These are phyloP conservation scores for Coelastrella sp. DNA, from an alignment of 139 green algal species.

Conservation along the genomic window DNA sequence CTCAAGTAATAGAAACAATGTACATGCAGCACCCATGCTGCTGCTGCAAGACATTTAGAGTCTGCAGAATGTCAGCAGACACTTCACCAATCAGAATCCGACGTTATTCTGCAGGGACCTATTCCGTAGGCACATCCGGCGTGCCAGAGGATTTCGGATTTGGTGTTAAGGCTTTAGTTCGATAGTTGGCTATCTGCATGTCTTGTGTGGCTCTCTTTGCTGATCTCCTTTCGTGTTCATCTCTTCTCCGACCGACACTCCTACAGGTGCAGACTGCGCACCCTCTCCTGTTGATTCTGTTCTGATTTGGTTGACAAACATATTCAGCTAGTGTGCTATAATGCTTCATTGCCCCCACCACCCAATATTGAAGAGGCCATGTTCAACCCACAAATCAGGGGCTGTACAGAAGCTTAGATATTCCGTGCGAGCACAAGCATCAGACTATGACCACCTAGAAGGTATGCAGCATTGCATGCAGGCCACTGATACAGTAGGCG, in stretches of 20 bases:
- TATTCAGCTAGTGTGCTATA: background rate
- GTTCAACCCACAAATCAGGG: background rate
- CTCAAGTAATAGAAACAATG: background rate
- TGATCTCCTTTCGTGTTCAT: background rate
- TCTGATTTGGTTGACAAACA: too few species aligned
- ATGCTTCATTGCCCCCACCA: background rate
- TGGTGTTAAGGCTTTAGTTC: background rate
- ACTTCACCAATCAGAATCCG: too few species aligned
- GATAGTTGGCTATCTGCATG: too few species aligned
- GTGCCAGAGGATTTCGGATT: background rate
- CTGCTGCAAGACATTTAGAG: too few species aligned
- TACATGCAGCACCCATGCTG: background rate
- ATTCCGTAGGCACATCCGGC: too few species aligned
- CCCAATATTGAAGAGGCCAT: background rate
- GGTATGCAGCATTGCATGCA: background rate
- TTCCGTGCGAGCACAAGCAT: background rate
- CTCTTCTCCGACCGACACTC: background rate
- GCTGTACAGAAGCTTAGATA: background rate
- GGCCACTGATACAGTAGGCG: too few species aligned
- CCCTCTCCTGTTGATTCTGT: background rate
- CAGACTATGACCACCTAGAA: background rate
- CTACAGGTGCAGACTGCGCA: too few species aligned
- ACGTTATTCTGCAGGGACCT: background rate
- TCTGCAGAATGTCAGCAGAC: too few species aligned
- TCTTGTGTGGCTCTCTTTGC: background rate